Evolutionary conservation across 768 basidiomycete species (phyloP), one percentile per base, ranked within the genome.

Genomic region (Rhodotorula graminis): DNA sequence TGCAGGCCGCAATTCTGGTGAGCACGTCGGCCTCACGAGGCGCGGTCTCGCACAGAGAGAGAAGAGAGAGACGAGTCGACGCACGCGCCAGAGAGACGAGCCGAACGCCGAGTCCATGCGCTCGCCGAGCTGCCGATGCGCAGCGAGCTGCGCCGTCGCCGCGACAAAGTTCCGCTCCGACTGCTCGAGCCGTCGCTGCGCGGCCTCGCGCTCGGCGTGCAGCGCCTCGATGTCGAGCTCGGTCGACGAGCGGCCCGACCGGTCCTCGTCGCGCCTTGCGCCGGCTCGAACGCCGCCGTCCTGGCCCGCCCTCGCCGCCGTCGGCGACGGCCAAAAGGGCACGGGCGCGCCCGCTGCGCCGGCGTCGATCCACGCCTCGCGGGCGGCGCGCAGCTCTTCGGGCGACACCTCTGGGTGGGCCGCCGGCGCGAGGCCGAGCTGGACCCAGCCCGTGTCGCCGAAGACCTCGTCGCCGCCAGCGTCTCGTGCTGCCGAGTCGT

Each of bases 51-150:
- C 50, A 60, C 56, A 33, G 31, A 42, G 46, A 25, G 40, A 52
- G 50, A 33, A 42, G 46, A 25, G 40, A 52, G 50, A 33, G n/a
- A 8, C 19, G 11, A 42, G 5, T 9, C 37, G 50, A 52, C 64
- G 33, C 29, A 56, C 67, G n/a, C 67, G 62, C 67, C 62, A 69
- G 46, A 69, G 52, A 1, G 66, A 50, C 37, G 37, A 37, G 37
- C 37, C 37, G 37, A 37, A 37, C 9, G 37, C 37, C 37, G 37
- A 37, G 37, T 37, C 37, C 37, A 37, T 37, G 37, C 37, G 37
- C 5, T 37, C 37, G 37, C 37, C 37, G 37, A 37, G 37, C 37
- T 4, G 4, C 5, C 37, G 37, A 9, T 37, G 37, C 37, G 37
- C 37, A 4, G 37, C 37, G 37, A 37, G 37, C 37, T 37, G 37